Conservation (phyloP, 805 yeast genomes). For the Saccharomyces mikatae region DNA sequence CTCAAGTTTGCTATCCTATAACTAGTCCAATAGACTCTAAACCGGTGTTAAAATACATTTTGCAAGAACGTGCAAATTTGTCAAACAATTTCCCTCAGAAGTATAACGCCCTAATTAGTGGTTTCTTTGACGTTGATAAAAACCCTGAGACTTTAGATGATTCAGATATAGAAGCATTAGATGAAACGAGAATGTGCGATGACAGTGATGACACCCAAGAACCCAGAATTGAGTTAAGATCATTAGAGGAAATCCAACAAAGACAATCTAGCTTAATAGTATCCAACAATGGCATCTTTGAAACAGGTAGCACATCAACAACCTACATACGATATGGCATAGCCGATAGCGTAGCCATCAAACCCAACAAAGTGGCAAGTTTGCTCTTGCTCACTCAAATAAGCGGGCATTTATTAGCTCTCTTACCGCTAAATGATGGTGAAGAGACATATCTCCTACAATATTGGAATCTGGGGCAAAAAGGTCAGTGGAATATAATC, state of each 20-base stretch:
- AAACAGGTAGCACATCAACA: not conserved
- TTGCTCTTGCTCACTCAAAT: conserved; percentile 10
- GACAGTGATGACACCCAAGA: not conserved
- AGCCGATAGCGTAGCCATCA: conserved; percentile 2
- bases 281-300: not conserved
- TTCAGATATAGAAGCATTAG: conserved; percentile 13
- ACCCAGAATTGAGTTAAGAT: not conserved
- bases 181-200: not conserved
- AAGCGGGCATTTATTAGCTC: conserved; percentile 13
- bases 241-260: not conserved
- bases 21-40: not conserved
- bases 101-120: conserved; percentile 1
- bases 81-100: not conserved
- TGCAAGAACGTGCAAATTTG: not conserved
- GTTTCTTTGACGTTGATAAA: conserved; percentile 6
- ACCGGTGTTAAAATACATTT: not conserved
- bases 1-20: not conserved
- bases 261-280: not conserved
- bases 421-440: conserved; percentile 7
- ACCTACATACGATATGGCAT: not conserved
- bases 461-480: conserved; percentile 15
- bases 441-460: conserved; percentile 11
- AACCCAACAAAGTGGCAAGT: conserved; percentile 2
- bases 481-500: conserved; percentile 15
- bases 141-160: conserved; percentile 26